Base-by-base conservation (phyloP, 2,329 filamentous ascomycete genomes). In the Cryphonectria parasitica region DNA sequence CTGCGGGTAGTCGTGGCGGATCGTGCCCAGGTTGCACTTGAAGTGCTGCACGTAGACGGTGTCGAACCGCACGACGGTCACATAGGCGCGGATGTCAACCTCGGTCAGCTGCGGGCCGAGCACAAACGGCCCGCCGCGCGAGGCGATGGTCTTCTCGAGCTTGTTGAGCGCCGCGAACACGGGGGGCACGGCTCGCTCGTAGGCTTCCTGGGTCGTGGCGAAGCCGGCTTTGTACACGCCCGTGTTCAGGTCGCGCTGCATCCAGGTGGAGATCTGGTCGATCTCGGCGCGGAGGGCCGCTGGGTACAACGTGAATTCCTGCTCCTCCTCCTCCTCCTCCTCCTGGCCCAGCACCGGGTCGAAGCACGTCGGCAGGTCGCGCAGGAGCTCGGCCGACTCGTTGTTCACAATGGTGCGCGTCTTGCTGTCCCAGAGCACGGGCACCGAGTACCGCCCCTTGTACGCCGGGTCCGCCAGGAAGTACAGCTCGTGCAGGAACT, bases 171-270 rank as follows among this genome's bases (percentile, higher is more conserved):
- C 85, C 0, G 84, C 86, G 73, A 91, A 91, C 8, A 90, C 85
- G 0, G 81, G 79, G 0, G 86, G 78, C 0, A 90, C 81, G 54
- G 85, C 84, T 70, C 82, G 80, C 67, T 90, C 84, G 76, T 91
- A 91, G 0, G 75, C 79, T 61, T 83, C 84, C 74, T 91, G 88
- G 4, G 82, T 82, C 0, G 77, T 77, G 0, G 88, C 87, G 74
- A 90, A 90, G 17, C 89, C 89, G 0, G 87, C 84, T 75, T 85
- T 86, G 82, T 91, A 91, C 3, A 91, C 89, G 7, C 88, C 88
- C 0, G 75, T 79, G 76, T 89, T 90, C 66, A 91, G 81, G 67
- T 89, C 82, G 1, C 82, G 79, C 72, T 87, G 84, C 75, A 91
- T 81, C 86, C 87, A 90, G 0, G 78, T 78, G 1, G 80, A 80